A percentile compares a stretch with the other conserved stretches of the same genome.
These are phyloP conservation scores for Lippia alba DNA, from an alignment of 305 asterid species.

Conservation along the genomic window DNA sequence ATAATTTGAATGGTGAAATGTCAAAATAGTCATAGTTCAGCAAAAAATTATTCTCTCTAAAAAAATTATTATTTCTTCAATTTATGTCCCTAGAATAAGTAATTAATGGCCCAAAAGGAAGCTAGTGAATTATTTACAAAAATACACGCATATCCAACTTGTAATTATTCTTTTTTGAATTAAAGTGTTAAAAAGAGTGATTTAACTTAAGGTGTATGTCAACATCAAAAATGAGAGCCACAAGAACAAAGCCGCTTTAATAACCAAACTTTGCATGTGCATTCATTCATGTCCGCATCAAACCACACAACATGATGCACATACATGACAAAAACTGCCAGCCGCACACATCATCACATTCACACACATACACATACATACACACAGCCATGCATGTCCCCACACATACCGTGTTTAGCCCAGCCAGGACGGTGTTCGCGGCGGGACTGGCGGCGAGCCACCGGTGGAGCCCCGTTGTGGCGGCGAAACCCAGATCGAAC, in stretches of 20 bases:
- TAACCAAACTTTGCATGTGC: constrained; percentile 24
- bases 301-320: too few species aligned
- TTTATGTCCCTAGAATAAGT: too few species aligned
- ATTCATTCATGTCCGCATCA: constrained; percentile 6
- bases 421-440: constrained; percentile 80
- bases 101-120: neutral
- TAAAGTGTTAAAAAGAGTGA: neutral
- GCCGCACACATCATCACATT: neutral
- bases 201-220: constrained; percentile 5
- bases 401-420: constrained; percentile 76
- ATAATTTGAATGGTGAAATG: too few species aligned
- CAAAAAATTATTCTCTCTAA: too few species aligned
- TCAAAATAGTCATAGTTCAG: too few species aligned
- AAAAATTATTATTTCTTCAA: too few species aligned
- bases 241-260: constrained; percentile 7
- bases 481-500: constrained; percentile 87
- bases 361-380: neutral
- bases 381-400: neutral
- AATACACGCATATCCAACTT: neutral
- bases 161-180: neutral
- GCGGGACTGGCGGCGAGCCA: constrained; percentile 69
- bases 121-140: neutral
- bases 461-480: constrained; percentile 64
- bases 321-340: neutral
- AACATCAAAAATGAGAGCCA: constrained; percentile 33